Evolutionary conservation across 345 rosid species (phyloP).

Genomic region (Stellera chamaejasme): DNA sequence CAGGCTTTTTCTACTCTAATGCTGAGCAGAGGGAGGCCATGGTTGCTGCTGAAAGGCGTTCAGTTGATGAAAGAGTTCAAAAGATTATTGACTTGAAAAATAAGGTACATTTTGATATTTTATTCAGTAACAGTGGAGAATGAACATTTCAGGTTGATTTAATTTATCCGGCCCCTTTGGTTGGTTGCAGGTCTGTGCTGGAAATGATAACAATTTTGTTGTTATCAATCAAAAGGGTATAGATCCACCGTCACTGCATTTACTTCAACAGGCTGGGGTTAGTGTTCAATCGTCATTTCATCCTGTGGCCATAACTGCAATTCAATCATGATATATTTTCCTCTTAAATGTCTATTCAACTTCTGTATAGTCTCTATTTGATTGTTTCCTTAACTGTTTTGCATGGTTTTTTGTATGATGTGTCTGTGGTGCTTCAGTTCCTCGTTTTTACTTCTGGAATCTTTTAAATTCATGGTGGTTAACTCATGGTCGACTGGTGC

Average conservation of each 20-base stretch:
- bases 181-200: constrained; percentile 73
- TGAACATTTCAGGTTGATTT: neutral
- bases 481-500: constrained; percentile 2
- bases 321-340: neutral
- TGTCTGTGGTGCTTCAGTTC: neutral
- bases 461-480: neutral
- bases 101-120: constrained; percentile 36
- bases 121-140: neutral
- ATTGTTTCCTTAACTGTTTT: neutral
- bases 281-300: constrained; percentile 16
- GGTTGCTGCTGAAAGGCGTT: constrained; percentile 90
- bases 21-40: constrained; percentile 98
- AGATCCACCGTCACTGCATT: constrained; percentile 93
- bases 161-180: constrained; percentile 10
- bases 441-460: neutral
- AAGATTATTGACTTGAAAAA: constrained; percentile 86
- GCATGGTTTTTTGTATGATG: neutral
- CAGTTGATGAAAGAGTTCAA: constrained; percentile 80
- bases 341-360: neutral
- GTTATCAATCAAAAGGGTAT: constrained; percentile 97
- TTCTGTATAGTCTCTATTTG: neutral
- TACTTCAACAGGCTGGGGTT: constrained; percentile 97
- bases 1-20: constrained; percentile 98
- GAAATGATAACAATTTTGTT: constrained; percentile 68
- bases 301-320: neutral